phyloP scores from a whole-genome alignment of 441 rosid species.

The Gossypium schwendimanii region DNA sequence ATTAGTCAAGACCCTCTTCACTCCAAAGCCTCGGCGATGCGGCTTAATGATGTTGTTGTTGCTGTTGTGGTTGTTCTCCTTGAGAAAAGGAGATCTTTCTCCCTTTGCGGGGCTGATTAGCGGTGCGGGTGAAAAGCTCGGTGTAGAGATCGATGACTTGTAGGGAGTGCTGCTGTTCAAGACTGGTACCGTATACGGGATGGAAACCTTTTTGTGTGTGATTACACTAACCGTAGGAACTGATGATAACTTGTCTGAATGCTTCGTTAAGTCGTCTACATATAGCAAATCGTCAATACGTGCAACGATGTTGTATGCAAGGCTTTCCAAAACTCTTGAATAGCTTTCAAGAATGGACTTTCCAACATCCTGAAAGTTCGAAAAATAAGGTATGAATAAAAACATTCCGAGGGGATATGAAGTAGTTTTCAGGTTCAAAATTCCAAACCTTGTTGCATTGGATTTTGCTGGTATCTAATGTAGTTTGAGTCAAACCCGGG shows the following conservation, averaged over 20 bases:
- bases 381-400: conserved; percentile 5
- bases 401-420: background rate
- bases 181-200: conserved; percentile 40
- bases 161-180: conserved; percentile 38
- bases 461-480: conserved; percentile 67
- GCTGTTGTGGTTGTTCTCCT: conserved; percentile 19
- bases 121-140: conserved; percentile 47
- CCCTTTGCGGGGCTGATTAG: conserved; percentile 42
- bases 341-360: conserved; percentile 68
- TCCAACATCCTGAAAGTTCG: conserved; percentile 51
- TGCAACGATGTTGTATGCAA: conserved; percentile 63
- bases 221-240: conserved; percentile 34
- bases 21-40: conserved; percentile 67
- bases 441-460: conserved; percentile 52
- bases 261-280: conserved; percentile 62
- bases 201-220: conserved; percentile 45
- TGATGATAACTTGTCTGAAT: conserved; percentile 39
- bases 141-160: conserved; percentile 43
- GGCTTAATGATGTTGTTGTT: conserved; percentile 33
- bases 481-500: conserved; percentile 56
- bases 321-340: conserved; percentile 63
- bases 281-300: conserved; percentile 61
- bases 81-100: conserved; percentile 50
- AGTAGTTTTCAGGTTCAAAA: background rate
- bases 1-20: conserved; percentile 56